Percentiles rank a stretch among this genome's conserved stretches.
Evolutionary conservation across 495 filamentous ascomycete species (phyloP).

Genomic region (Trichodelitschia bisporula): DNA sequence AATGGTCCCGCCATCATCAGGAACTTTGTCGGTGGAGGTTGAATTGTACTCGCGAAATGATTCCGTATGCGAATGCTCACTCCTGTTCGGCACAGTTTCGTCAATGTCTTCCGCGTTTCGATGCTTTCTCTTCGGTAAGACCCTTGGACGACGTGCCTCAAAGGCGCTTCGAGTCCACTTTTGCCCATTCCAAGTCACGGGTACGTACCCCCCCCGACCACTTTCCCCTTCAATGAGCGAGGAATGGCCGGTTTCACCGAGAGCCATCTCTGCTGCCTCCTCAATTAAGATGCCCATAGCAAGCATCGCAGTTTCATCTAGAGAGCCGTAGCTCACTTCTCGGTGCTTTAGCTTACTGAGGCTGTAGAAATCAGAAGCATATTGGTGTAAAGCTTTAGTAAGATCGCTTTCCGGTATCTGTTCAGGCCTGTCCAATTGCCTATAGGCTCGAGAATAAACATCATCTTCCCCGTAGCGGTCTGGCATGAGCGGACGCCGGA

Average conservation of each 20-base stretch:
- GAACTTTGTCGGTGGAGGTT: too few species aligned
- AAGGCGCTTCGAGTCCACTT: too few species aligned
- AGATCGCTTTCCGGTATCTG: slow-evolving; percentile 46
- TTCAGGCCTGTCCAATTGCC: slow-evolving; percentile 24
- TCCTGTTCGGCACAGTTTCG: not conserved
- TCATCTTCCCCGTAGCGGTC: slow-evolving; percentile 41
- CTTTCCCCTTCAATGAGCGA: slow-evolving; percentile 43
- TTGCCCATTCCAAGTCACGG: not conserved
- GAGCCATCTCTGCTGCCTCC: slow-evolving; percentile 34
- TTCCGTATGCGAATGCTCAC: not conserved
- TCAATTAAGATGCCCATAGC: slow-evolving; percentile 64
- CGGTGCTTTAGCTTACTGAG: slow-evolving; percentile 10
- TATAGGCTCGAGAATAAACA: slow-evolving; percentile 34
- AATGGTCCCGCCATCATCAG: too few species aligned
- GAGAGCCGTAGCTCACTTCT: slow-evolving; percentile 29
- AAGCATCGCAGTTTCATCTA: slow-evolving; percentile 71
- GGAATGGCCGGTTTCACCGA: slow-evolving; percentile 50
- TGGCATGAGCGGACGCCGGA: slow-evolving; percentile 34
- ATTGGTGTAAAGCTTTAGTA: slow-evolving; percentile 51
- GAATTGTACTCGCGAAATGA: too few species aligned
- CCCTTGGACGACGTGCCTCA: too few species aligned
- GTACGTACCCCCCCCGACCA: not conserved
- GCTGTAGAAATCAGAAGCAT: slow-evolving; percentile 36
- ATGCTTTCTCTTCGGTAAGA: not conserved
- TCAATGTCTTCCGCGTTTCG: not conserved